Conservation (phyloP, 1,139 yeast genomes). For the Debaryomyces singareniensis region DNA sequence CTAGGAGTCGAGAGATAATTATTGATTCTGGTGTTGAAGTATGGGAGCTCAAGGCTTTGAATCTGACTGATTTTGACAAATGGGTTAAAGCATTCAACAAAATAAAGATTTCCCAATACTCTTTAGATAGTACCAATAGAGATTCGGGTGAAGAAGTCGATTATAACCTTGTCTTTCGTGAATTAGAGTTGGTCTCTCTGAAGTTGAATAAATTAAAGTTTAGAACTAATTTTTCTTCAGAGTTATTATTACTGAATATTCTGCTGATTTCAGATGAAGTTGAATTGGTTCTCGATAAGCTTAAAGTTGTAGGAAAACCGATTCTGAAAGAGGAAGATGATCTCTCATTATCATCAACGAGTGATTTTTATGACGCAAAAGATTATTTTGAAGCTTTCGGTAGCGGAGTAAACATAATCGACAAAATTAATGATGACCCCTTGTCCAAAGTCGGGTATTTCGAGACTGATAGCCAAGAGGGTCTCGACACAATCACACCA, state of each 20-base stretch:
- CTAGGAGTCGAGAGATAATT: constrained; percentile 60
- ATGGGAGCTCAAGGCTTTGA: constrained; percentile 78
- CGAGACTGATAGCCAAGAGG: constrained; percentile 8
- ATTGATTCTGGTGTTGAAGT: constrained; percentile 95
- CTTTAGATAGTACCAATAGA: neutral
- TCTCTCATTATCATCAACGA: constrained; percentile 23
- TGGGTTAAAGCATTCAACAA: constrained; percentile 79
- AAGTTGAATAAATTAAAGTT: constrained; percentile 18
- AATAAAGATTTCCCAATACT: constrained; percentile 21
- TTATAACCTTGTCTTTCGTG: constrained; percentile 7
- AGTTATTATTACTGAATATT: constrained; percentile 9
- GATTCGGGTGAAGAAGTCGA: constrained; percentile 6
- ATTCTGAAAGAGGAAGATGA: constrained; percentile 14
- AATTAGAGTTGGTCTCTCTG: constrained; percentile 14
- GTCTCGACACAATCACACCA: constrained; percentile 7
- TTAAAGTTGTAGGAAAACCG: constrained; percentile 7
- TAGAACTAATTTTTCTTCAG: constrained; percentile 8
- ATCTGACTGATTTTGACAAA: constrained; percentile 57
- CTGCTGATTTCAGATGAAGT: constrained; percentile 14
- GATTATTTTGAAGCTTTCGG: constrained; percentile 42
- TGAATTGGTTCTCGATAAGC: constrained; percentile 11
- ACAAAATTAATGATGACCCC: constrained; percentile 3
- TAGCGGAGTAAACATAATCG: constrained; percentile 27
- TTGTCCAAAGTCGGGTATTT: constrained; percentile 8
- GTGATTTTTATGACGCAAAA: constrained; percentile 63